phyloP scores from a whole-genome alignment of 2,329 filamentous ascomycete genomes.

The Epichloe scottii region DNA sequence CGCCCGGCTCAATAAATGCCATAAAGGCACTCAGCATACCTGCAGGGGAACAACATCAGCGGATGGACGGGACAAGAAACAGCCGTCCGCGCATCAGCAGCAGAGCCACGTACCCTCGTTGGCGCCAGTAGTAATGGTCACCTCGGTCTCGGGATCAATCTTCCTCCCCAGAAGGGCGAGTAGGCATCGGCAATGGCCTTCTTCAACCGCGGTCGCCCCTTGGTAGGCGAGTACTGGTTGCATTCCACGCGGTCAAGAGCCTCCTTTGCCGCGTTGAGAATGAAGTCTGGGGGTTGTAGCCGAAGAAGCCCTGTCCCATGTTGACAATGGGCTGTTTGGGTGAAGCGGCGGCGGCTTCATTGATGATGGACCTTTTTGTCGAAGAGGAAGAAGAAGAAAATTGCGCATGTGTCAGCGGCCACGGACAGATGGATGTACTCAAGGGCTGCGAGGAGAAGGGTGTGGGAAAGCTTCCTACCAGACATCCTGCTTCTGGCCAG shows the following conservation, averaged over 20 bases:
- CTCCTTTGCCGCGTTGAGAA: conserved; percentile 80
- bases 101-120: conserved; percentile 46
- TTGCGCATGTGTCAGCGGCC: background rate
- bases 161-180: conserved; percentile 70
- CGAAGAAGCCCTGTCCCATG: conserved; percentile 61
- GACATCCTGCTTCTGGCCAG: conserved; percentile 38
- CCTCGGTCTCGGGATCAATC: conserved; percentile 79
- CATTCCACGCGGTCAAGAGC: conserved; percentile 87
- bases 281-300: conserved; percentile 92
- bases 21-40: conserved; percentile 94
- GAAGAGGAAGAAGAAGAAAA: too few species aligned
- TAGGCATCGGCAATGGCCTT: conserved; percentile 91
- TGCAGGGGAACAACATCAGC: conserved; percentile 1
- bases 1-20: conserved; percentile 87
- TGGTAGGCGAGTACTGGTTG: conserved; percentile 97
- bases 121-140: conserved; percentile 85
- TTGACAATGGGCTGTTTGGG: conserved; percentile 53
- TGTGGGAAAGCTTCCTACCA: conserved; percentile 23
- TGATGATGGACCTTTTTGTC: conserved; percentile 45
- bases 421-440: background rate
- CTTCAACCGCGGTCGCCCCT: conserved; percentile 79
- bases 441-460: background rate
- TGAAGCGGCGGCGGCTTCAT: conserved; percentile 50
- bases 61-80: background rate
- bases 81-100: background rate